A percentile compares a stretch with the other conserved stretches of the same genome.
phyloP scores from a whole-genome alignment of 1,139 yeast genomes.

The Nadsonia commutata region DNA sequence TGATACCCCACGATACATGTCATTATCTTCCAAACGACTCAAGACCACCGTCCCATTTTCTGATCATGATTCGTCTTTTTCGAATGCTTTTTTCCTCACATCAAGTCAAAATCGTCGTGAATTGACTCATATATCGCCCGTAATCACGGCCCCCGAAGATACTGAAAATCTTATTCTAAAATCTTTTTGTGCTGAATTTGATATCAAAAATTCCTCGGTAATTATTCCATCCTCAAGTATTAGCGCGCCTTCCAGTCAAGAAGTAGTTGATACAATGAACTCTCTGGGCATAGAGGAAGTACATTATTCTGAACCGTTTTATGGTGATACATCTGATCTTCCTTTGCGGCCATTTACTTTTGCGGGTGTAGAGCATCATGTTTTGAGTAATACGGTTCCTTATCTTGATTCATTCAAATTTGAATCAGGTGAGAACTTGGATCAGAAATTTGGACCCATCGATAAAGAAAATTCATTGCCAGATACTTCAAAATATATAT shows the following conservation, averaged over 20 bases:
- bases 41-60: no score
- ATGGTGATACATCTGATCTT: slow-evolving; percentile 36
- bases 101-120: no score
- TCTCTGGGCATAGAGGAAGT: slow-evolving; percentile 34
- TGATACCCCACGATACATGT: background rate
- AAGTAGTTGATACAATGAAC: slow-evolving; percentile 28
- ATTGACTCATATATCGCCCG: no score
- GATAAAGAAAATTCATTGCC: background rate
- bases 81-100: no score
- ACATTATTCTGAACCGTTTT: slow-evolving; percentile 51
- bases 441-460: background rate
- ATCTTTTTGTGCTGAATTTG: background rate
- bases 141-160: no score
- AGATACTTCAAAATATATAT: slow-evolving; percentile 10
- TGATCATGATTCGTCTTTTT: no score
- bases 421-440: background rate
- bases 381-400: slow-evolving; percentile 20
- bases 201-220: background rate
- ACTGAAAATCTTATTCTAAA: no score
- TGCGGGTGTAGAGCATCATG: slow-evolving; percentile 48
- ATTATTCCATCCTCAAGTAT: slow-evolving; percentile 6
- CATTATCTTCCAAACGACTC: background rate
- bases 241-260: slow-evolving; percentile 14
- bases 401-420: background rate
- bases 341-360: slow-evolving; percentile 42